Evolutionary conservation across 2,329 filamentous ascomycete species (phyloP).

Genomic region (Neofusicoccum cordaticola): DNA sequence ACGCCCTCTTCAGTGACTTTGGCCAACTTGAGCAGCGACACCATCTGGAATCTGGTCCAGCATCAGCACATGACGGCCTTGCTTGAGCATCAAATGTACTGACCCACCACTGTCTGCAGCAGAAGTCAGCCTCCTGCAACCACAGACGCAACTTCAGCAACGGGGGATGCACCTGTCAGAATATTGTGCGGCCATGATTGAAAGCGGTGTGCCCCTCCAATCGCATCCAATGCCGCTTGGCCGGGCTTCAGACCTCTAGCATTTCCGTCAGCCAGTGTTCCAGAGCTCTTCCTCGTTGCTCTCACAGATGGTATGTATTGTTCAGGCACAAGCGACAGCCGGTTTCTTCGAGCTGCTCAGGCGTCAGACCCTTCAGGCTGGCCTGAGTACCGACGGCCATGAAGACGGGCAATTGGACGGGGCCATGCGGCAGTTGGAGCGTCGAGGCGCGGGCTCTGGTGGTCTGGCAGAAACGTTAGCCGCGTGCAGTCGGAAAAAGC

Average conservation of each 20-base stretch:
- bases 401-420: conserved; percentile 54
- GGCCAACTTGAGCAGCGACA: conserved; percentile 88
- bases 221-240: conserved; percentile 78
- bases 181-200: conserved; percentile 97
- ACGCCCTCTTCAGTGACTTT: conserved; percentile 95
- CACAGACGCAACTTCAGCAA: not conserved
- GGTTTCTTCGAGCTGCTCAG: conserved; percentile 85
- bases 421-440: conserved; percentile 85
- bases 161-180: conserved; percentile 59
- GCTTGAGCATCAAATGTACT: conserved; percentile 25
- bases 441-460: conserved; percentile 90
- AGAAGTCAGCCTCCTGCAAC: conserved; percentile 25
- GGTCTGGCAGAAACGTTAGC: conserved; percentile 57
- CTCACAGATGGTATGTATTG: conserved; percentile 87
- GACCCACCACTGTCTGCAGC: conserved; percentile 45
- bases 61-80: conserved; percentile 27
- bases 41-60: conserved; percentile 86
- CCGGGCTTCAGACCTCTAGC: conserved; percentile 79
- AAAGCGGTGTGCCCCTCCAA: conserved; percentile 90
- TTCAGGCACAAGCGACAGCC: conserved; percentile 90
- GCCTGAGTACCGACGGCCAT: conserved; percentile 96
- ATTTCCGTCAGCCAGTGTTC: not conserved
- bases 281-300: not conserved
- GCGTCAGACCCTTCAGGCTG: conserved; percentile 89
- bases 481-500: not conserved